phyloP scores from a whole-genome alignment of 345 rosid species.

The Eucalyptus coolabah region DNA sequence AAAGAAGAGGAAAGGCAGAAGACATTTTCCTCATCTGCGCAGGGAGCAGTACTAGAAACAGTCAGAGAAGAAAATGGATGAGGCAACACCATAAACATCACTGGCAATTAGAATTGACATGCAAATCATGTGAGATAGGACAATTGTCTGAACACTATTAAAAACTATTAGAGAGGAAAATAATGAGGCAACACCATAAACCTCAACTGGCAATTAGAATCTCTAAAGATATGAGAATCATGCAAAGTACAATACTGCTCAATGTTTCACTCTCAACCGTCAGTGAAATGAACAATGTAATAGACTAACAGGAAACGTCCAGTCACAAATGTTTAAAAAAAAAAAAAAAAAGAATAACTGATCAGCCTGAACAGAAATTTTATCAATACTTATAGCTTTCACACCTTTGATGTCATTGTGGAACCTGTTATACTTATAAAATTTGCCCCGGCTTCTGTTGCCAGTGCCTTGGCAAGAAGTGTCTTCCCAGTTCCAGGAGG shows the following conservation, averaged over 20 bases:
- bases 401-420: constrained; percentile 92
- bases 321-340: not conserved
- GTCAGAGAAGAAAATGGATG: not conserved
- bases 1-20: not conserved
- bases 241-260: not conserved
- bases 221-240: not conserved
- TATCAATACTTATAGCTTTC: not conserved
- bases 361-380: not conserved
- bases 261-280: not conserved
- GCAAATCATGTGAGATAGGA: not conserved
- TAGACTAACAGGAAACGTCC: not conserved
- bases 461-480: constrained; percentile 92
- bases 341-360: not conserved
- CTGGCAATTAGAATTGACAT: not conserved
- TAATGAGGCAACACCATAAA: not conserved
- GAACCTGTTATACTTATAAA: constrained; percentile 98
- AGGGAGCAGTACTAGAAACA: not conserved
- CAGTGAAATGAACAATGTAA: not conserved
- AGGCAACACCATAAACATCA: not conserved
- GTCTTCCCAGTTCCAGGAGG: constrained; percentile 99
- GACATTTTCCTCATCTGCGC: not conserved
- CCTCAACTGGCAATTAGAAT: not conserved
- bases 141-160: not conserved
- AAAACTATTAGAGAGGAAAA: not conserved
- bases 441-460: constrained; percentile 97